These are phyloP conservation scores for Chlorella sp. DNA, from an alignment of 139 green algal species.

Conservation along the genomic window DNA sequence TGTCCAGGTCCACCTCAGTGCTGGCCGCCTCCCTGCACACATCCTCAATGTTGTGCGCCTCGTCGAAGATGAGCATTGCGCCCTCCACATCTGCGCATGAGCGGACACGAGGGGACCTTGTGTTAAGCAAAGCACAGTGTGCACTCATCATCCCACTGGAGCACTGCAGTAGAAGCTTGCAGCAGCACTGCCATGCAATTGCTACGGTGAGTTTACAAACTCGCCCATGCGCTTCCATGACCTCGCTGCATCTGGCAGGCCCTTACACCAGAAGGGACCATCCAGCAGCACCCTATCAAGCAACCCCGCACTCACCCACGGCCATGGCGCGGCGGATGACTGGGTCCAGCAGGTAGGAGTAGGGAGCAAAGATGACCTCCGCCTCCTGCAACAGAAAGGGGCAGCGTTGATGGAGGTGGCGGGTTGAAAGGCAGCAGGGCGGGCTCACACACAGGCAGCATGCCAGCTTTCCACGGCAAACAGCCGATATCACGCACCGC, in stretches of 20 bases:
- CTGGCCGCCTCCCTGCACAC: constrained; percentile 58
- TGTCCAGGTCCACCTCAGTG: constrained; percentile 69
- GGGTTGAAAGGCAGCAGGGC: neutral
- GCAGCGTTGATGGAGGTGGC: neutral
- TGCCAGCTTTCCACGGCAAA: too few species aligned
- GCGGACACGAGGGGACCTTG: too few species aligned
- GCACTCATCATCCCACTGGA: too few species aligned
- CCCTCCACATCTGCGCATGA: constrained; percentile 55
- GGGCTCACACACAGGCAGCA: neutral
- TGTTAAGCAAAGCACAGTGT: too few species aligned
- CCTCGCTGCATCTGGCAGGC: too few species aligned
- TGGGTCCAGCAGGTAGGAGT: constrained; percentile 88
- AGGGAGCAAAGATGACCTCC: constrained; percentile 96
- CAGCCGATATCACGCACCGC: too few species aligned
- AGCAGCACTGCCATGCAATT: too few species aligned
- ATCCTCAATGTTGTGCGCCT: constrained; percentile 99
- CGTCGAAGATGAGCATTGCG: constrained; percentile 94
- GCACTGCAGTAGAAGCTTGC: too few species aligned
- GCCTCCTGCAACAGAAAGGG: constrained; percentile 54
- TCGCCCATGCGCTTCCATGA: too few species aligned
- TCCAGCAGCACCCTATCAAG: too few species aligned
- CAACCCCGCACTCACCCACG: constrained; percentile 44
- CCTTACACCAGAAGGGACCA: too few species aligned
- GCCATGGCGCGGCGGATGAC: constrained; percentile 78
- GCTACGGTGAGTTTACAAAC: too few species aligned